phyloP scores from a whole-genome alignment of 2,329 filamentous ascomycete species.

The Trichoderma aggressivum region DNA sequence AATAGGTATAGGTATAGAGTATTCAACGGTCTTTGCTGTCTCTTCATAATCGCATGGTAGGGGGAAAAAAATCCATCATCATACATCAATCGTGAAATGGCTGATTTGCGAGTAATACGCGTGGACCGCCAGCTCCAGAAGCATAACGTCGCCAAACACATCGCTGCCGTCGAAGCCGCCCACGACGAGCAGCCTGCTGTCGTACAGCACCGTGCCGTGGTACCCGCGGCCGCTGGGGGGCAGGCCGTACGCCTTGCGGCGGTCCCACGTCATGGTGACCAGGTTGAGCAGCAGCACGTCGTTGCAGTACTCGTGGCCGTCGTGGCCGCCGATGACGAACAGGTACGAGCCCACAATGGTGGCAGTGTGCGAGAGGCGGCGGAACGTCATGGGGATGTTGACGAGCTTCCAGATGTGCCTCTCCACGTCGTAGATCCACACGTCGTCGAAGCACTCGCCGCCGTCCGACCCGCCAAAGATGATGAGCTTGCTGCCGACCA shows the following conservation, averaged over 20 bases:
- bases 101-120: constrained; percentile 72
- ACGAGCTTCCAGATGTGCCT: constrained; percentile 58
- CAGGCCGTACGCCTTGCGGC: constrained; percentile 60
- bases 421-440: constrained; percentile 70
- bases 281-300: constrained; percentile 67
- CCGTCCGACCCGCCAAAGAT: constrained; percentile 69
- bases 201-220: constrained; percentile 63
- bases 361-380: constrained; percentile 64
- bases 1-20: not conserved
- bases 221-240: constrained; percentile 63
- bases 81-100: constrained; percentile 68
- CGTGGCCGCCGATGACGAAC: constrained; percentile 67
- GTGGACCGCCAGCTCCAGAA: constrained; percentile 66
- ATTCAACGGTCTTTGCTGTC: not conserved
- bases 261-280: constrained; percentile 72
- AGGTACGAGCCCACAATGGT: constrained; percentile 68
- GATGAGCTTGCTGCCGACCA: constrained; percentile 69
- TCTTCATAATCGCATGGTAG: not conserved
- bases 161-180: constrained; percentile 66
- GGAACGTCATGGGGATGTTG: constrained; percentile 57
- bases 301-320: constrained; percentile 66
- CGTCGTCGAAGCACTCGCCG: constrained; percentile 68
- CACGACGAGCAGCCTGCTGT: constrained; percentile 61
- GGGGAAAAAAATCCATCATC: constrained; percentile 6
- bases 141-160: constrained; percentile 65